These are phyloP conservation scores for Serpula lacrymans DNA, from an alignment of 768 basidiomycete genomes.

Conservation along the genomic window DNA sequence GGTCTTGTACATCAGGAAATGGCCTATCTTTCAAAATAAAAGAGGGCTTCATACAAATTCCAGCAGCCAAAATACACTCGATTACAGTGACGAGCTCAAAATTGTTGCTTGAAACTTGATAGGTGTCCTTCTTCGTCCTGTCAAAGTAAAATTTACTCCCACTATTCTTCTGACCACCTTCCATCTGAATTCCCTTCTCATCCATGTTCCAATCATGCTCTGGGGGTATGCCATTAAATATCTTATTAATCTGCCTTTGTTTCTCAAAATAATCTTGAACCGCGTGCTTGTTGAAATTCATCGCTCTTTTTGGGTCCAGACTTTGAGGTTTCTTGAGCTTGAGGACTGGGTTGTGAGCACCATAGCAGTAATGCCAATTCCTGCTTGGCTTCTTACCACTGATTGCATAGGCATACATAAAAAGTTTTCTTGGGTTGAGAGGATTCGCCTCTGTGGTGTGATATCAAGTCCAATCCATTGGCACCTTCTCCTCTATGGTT, in stretches of 20 bases:
- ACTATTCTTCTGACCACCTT: not conserved
- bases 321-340: not conserved
- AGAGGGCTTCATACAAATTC: conserved; percentile 28
- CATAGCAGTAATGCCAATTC: conserved; percentile 1
- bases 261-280: conserved; percentile 3
- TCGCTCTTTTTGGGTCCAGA: conserved; percentile 5
- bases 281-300: conserved; percentile 7
- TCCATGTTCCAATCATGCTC: conserved; percentile 11
- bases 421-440: conserved; percentile 1
- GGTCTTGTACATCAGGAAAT: too few relatives aligned
- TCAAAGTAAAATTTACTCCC: not conserved
- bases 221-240: conserved; percentile 4
- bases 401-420: not conserved
- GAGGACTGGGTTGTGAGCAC: not conserved
- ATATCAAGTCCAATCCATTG: not conserved
- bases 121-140: too few relatives aligned
- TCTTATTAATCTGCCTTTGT: not conserved
- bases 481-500: conserved; percentile 1
- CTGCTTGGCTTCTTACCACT: not conserved
- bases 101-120: conserved; percentile 28
- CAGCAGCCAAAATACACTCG: conserved; percentile 41
- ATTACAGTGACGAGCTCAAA: conserved; percentile 46
- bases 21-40: conserved; percentile 36
- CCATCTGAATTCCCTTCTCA: conserved; percentile 11
- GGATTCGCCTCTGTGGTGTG: not conserved